Evolutionary conservation across 345 rosid genomes (phyloP).

Genomic region (Euphorbia pulcherrima): DNA sequence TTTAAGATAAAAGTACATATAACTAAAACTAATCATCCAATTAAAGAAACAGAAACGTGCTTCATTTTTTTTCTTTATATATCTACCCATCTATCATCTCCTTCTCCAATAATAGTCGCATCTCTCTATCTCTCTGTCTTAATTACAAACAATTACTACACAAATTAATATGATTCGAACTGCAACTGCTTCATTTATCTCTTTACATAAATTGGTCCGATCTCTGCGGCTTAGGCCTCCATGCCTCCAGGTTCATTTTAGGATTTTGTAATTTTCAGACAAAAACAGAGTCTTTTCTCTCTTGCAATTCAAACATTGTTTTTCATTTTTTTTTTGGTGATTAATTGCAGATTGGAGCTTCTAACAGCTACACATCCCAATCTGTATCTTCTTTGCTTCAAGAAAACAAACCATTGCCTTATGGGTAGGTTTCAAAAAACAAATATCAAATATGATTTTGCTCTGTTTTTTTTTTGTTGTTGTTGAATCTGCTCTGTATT

Average conservation of each 20-base stretch:
- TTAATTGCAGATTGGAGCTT: constrained; percentile 29
- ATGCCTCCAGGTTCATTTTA: constrained; percentile 20
- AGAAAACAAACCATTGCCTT: constrained; percentile 18
- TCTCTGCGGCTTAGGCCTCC: constrained; percentile 15
- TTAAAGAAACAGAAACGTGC: constrained; percentile 4
- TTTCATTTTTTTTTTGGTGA: no score
- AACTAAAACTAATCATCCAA: background rate
- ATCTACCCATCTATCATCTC: background rate
- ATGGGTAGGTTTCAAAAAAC: constrained; percentile 22
- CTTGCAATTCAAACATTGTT: no score
- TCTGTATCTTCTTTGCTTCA: constrained; percentile 32
- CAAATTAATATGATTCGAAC: constrained; percentile 22
- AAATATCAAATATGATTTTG: background rate
- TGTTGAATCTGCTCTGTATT: background rate
- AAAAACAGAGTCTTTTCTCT: background rate
- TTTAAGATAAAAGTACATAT: background rate
- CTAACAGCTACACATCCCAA: constrained; percentile 25
- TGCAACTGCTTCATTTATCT: background rate
- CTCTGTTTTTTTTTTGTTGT: background rate
- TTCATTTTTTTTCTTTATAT: no score
- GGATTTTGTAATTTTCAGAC: background rate
- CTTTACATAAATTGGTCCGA: constrained; percentile 20
- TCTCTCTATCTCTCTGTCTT: background rate
- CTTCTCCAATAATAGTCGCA: background rate
- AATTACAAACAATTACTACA: no score